phyloP scores from a whole-genome alignment of 1,284 basidiomycete species.

The Papiliotrema flavescens region DNA sequence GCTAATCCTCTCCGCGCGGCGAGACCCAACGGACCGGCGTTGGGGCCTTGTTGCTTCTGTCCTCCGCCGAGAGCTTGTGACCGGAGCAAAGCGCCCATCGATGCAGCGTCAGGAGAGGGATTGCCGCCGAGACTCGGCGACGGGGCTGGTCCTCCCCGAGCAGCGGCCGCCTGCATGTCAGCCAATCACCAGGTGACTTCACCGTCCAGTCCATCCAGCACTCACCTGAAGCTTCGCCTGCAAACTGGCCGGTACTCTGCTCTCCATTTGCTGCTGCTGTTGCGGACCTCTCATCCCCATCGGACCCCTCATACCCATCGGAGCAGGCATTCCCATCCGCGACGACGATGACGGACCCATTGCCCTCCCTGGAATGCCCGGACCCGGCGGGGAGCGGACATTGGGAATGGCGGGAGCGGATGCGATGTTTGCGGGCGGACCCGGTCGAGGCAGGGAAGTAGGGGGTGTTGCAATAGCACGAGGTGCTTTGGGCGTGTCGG shows the following conservation, averaged over 20 bases:
- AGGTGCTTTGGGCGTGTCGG: neutral
- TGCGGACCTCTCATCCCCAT: conserved; percentile 31
- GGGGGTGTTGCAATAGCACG: conserved; percentile 2
- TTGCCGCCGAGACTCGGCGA: conserved; percentile 16
- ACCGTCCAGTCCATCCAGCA: conserved; percentile 75
- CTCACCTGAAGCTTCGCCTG: no score
- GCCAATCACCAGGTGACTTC: conserved; percentile 8
- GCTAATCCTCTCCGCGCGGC: conserved; percentile 42
- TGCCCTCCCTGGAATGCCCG: no score
- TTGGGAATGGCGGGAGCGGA: conserved; percentile 16
- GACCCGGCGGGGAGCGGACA: conserved; percentile 1
- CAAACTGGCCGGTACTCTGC: conserved; percentile 69
- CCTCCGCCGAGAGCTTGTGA: conserved; percentile 32
- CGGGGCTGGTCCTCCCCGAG: conserved; percentile 22
- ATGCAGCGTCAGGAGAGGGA: conserved; percentile 34
- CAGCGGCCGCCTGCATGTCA: conserved; percentile 22
- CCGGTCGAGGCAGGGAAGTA: conserved; percentile 9
- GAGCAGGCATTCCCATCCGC: conserved; percentile 26
- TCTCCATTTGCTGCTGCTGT: conserved; percentile 40
- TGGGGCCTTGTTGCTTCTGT: conserved; percentile 25
- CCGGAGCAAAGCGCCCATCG: conserved; percentile 42
- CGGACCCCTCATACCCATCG: conserved; percentile 33
- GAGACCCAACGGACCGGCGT: conserved; percentile 41
- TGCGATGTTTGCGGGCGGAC: conserved; percentile 8
- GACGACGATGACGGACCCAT: no score